Conservation (phyloP, 2,329 filamentous ascomycete species). For the Microcyclospora pomicola region DNA sequence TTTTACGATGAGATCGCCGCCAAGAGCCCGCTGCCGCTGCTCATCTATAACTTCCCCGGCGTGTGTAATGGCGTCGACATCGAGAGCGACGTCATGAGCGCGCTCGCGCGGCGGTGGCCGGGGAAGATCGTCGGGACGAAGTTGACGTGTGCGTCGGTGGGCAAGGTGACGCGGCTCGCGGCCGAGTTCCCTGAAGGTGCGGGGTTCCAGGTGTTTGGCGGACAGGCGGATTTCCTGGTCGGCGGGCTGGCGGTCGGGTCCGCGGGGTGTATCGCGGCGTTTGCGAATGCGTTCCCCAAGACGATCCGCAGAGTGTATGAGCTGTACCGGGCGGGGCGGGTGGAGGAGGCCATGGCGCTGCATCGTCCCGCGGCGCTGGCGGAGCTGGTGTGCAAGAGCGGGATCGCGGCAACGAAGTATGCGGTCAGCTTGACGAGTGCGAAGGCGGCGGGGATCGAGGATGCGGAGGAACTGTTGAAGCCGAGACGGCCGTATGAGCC, state of each 20-base stretch:
- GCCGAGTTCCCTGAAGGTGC: slow-evolving; percentile 33
- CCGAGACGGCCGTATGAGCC: slow-evolving; percentile 49
- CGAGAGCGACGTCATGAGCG: slow-evolving; percentile 49
- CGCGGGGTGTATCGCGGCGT: slow-evolving; percentile 43
- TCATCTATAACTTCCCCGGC: slow-evolving; percentile 61
- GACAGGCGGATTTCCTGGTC: slow-evolving; percentile 58
- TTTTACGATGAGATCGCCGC: slow-evolving; percentile 41
- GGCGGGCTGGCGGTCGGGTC: slow-evolving; percentile 40
- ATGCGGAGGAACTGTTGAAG: slow-evolving; percentile 43
- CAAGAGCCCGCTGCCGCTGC: slow-evolving; percentile 45
- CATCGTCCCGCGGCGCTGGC: slow-evolving; percentile 47
- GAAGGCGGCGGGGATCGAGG: slow-evolving; percentile 43
- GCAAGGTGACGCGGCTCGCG: slow-evolving; percentile 52
- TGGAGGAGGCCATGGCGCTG: slow-evolving; percentile 42
- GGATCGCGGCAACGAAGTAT: slow-evolving; percentile 52
- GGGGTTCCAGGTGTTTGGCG: slow-evolving; percentile 54
- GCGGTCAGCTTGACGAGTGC: slow-evolving; percentile 48
- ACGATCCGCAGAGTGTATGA: slow-evolving; percentile 42
- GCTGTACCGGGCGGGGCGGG: slow-evolving; percentile 42
- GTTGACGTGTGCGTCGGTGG: slow-evolving; percentile 60
- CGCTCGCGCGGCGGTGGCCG: slow-evolving; percentile 37
- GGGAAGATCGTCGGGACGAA: slow-evolving; percentile 56
- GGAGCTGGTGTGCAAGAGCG: slow-evolving; percentile 49
- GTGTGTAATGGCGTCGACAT: slow-evolving; percentile 55
- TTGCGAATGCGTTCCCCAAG: slow-evolving; percentile 41